phyloP scores from a whole-genome alignment of 2,329 filamentous ascomycete genomes.

The Trichophyton mentagrophytes region DNA sequence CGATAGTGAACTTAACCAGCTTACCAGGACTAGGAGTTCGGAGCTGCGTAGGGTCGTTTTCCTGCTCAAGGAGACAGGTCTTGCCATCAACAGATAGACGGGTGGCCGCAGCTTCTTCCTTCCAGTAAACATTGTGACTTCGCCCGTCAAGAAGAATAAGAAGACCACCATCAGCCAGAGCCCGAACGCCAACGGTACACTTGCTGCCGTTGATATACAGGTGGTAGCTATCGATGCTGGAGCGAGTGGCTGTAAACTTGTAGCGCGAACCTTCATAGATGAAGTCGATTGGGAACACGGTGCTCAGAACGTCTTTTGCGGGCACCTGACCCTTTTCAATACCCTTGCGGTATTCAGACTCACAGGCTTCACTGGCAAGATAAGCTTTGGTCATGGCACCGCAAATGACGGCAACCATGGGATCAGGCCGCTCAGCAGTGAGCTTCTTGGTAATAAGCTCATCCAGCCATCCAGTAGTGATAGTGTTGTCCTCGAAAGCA shows the following conservation, averaged over 20 bases:
- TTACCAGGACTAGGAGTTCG: slow-evolving; percentile 91
- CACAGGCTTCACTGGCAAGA: slow-evolving; percentile 79
- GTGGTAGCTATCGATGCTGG: slow-evolving; percentile 86
- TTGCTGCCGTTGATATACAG: slow-evolving; percentile 98
- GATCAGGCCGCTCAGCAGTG: slow-evolving; percentile 88
- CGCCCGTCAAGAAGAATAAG: slow-evolving; percentile 80
- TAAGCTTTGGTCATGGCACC: slow-evolving; percentile 93
- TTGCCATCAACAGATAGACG: slow-evolving; percentile 95
- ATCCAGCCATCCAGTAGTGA: slow-evolving; percentile 96
- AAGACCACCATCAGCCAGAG: slow-evolving; percentile 85
- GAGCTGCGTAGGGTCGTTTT: slow-evolving; percentile 96
- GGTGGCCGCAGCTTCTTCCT: slow-evolving; percentile 92
- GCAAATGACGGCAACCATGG: slow-evolving; percentile 85
- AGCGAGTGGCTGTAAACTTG: slow-evolving; percentile 94
- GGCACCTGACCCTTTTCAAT: slow-evolving; percentile 96
- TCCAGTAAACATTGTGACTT: slow-evolving; percentile 99
- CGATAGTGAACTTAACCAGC: slow-evolving; percentile 93
- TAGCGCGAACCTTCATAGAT: slow-evolving; percentile 95
- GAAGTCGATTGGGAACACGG: slow-evolving; percentile 93
- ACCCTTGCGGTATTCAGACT: slow-evolving; percentile 73
- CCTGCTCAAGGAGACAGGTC: slow-evolving; percentile 93
- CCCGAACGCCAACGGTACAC: slow-evolving; percentile 82
- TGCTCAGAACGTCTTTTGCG: slow-evolving; percentile 92
- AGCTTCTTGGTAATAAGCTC: slow-evolving; percentile 97
- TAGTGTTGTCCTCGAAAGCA: slow-evolving; percentile 97